Percentiles rank a stretch among this genome's conserved stretches.
phyloP scores from a whole-genome alignment of 805 yeast species.

The Millerozyma acaciae region DNA sequence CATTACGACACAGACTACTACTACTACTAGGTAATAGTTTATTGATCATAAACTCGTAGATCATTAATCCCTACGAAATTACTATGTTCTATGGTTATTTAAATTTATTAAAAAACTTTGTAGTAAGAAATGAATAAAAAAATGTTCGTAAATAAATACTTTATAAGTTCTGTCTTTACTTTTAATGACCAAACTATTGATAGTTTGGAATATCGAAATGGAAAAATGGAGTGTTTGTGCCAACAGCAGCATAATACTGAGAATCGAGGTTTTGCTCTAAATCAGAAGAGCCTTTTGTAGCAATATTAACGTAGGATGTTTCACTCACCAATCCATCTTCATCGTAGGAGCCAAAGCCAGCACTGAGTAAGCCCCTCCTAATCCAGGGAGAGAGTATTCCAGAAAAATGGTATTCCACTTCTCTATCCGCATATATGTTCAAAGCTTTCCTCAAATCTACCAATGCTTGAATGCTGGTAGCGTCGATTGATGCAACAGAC shows the following conservation, averaged over 20 bases:
- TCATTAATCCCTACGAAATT: no score
- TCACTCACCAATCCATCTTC: slow-evolving; percentile 38
- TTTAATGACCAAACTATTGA: slow-evolving; percentile 6
- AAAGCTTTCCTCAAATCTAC: slow-evolving; percentile 73
- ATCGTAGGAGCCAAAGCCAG: slow-evolving; percentile 69
- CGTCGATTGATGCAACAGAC: slow-evolving; percentile 69
- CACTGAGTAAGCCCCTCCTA: slow-evolving; percentile 65
- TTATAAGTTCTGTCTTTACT: background rate
- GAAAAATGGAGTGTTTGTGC: slow-evolving; percentile 70
- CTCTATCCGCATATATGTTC: slow-evolving; percentile 70
- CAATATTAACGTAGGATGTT: slow-evolving; percentile 39
- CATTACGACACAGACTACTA: no score
- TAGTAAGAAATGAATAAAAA: background rate
- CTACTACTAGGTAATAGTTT: no score
- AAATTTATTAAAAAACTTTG: no score
- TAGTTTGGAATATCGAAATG: slow-evolving; percentile 73
- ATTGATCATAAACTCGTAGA: no score
- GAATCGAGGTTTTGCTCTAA: slow-evolving; percentile 26
- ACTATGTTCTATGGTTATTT: no score
- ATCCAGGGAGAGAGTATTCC: slow-evolving; percentile 88
- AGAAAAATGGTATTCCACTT: slow-evolving; percentile 85
- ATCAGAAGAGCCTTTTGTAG: slow-evolving; percentile 23
- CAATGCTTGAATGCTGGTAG: slow-evolving; percentile 74
- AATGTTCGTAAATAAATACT: no score
- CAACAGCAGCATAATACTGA: slow-evolving; percentile 50